A percentile compares a stretch with the other conserved stretches of the same genome.
phyloP scores from a whole-genome alignment of 2,329 filamentous ascomycete genomes.

The Cytospora mali region DNA sequence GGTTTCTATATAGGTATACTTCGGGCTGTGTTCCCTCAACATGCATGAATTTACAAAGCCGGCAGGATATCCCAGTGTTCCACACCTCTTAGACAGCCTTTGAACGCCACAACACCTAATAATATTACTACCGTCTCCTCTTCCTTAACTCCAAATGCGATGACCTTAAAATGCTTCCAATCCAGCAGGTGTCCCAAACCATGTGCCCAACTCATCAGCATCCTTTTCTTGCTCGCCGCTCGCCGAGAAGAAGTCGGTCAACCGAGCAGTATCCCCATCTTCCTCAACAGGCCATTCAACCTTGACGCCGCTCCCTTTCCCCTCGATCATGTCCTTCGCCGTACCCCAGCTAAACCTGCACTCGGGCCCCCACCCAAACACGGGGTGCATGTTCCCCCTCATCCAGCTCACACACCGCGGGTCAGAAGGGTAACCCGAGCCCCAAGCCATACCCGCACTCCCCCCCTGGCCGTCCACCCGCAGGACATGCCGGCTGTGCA shows the following conservation, averaged over 20 bases:
- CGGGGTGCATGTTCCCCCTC: constrained; percentile 81
- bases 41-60: constrained; percentile 12
- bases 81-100: constrained; percentile 9
- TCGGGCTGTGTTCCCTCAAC: neutral
- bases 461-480: constrained; percentile 33
- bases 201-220: constrained; percentile 70
- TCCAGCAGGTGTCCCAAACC: constrained; percentile 78
- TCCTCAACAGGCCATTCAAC: constrained; percentile 85
- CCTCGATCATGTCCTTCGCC: constrained; percentile 87
- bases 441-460: constrained; percentile 65
- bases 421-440: constrained; percentile 92
- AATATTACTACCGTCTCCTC: neutral
- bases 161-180: constrained; percentile 68
- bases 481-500: constrained; percentile 53
- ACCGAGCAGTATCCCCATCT: constrained; percentile 65
- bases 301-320: constrained; percentile 66
- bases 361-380: constrained; percentile 95
- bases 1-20: constrained; percentile 22
- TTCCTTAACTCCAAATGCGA: constrained; percentile 22
- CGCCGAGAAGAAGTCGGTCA: constrained; percentile 75
- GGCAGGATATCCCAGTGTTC: constrained; percentile 25
- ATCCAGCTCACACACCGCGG: constrained; percentile 80
- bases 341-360: constrained; percentile 97
- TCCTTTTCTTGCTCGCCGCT: constrained; percentile 47
- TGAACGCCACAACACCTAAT: constrained; percentile 16